Percentiles rank a stretch among this genome's conserved stretches.
Evolutionary conservation across 371 early-diverging fungal genomes (phyloP).

Genomic region (Actinomortierella wolfii): DNA sequence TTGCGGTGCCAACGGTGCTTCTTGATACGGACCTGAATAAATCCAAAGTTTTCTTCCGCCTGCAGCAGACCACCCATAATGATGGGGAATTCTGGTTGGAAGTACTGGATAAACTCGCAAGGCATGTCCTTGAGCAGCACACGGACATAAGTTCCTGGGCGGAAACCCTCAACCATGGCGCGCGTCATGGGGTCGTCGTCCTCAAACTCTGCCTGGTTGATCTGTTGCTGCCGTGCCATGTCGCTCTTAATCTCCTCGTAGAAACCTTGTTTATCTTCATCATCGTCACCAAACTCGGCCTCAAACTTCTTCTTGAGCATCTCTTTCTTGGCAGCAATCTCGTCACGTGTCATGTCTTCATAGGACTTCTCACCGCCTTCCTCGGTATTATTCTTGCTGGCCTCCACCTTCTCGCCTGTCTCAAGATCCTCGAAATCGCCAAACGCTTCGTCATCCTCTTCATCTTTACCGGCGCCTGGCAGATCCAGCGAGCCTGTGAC

Average conservation of each 20-base stretch:
- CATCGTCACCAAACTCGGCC: conserved; percentile 85
- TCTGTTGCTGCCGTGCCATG: conserved; percentile 77
- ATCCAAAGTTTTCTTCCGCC: conserved; percentile 90
- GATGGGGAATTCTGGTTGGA: conserved; percentile 87
- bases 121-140: conserved; percentile 88
- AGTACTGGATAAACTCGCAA: conserved; percentile 90
- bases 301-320: conserved; percentile 91
- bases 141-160: conserved; percentile 94
- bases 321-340: conserved; percentile 84
- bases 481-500: conserved; percentile 75
- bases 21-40: conserved; percentile 95
- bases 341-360: conserved; percentile 54
- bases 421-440: conserved; percentile 96
- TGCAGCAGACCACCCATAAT: conserved; percentile 90
- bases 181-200: conserved; percentile 77
- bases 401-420: conserved; percentile 53
- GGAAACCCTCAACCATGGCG: conserved; percentile 82
- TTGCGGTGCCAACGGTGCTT: conserved; percentile 98
- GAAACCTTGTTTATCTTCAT: conserved; percentile 75
- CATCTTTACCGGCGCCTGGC: conserved; percentile 52
- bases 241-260: conserved; percentile 90
- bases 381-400: no score
- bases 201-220: conserved; percentile 88
- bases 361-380: conserved; percentile 33
- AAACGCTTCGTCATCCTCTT: conserved; percentile 65